phyloP scores from a whole-genome alignment of 495 filamentous ascomycete genomes.

The Xylaria grammica region DNA sequence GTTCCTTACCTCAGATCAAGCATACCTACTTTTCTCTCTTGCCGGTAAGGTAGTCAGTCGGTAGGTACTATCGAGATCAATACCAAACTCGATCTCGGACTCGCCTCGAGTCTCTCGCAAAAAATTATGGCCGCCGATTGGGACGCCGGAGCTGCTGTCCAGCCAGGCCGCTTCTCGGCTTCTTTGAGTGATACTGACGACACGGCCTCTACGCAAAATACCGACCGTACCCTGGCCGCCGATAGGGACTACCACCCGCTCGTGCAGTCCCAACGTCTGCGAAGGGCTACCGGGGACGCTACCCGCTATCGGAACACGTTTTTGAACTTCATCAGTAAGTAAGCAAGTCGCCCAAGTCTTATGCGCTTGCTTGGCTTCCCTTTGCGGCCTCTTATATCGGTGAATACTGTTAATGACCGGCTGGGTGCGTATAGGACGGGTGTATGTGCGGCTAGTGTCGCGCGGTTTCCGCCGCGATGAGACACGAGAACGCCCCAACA shows the following conservation, averaged over 20 bases:
- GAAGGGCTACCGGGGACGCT: not conserved
- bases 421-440: not conserved
- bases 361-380: too few relatives aligned
- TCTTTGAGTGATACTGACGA: not conserved
- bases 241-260: not conserved
- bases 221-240: not conserved
- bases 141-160: not conserved
- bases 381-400: not conserved
- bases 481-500: not conserved
- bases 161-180: not conserved
- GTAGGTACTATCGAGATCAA: not conserved
- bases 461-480: not conserved
- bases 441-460: not conserved
- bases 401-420: not conserved
- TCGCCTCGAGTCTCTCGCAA: too few relatives aligned
- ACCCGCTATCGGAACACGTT: not conserved
- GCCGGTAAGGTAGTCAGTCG: not conserved
- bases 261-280: not conserved
- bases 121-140: not conserved
- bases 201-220: not conserved
- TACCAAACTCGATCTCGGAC: too few relatives aligned
- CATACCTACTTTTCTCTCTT: not conserved
- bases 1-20: not conserved
- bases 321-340: not conserved
- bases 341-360: not conserved